Evolutionary conservation across 805 yeast species (phyloP).

Genomic region (Candida montana): DNA sequence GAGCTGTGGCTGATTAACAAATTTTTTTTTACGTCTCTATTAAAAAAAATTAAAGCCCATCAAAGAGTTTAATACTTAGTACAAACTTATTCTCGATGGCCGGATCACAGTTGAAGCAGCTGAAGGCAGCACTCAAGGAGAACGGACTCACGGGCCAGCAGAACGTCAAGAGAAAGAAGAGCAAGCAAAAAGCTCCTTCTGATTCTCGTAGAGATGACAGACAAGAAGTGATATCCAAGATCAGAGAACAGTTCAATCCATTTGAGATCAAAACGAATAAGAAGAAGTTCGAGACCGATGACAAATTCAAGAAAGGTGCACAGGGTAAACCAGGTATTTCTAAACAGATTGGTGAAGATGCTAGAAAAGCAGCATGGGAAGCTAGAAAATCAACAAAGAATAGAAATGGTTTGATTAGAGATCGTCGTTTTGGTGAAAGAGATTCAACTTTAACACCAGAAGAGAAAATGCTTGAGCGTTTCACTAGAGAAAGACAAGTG

Average conservation of each 20-base stretch:
- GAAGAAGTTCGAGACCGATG: constrained; percentile 52
- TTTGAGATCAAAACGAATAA: constrained; percentile 75
- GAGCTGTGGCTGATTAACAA: constrained; percentile 5
- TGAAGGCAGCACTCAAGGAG: constrained; percentile 69
- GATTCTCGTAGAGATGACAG: constrained; percentile 70
- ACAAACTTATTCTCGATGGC: no score
- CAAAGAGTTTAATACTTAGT: no score
- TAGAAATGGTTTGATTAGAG: constrained; percentile 72
- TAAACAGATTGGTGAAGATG: constrained; percentile 64
- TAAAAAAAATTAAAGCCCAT: no score
- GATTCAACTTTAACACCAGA: constrained; percentile 69
- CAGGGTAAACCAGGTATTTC: constrained; percentile 67
- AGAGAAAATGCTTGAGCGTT: constrained; percentile 93
- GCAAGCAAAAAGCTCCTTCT: constrained; percentile 46
- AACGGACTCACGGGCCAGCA: constrained; percentile 87
- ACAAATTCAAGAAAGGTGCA: constrained; percentile 38
- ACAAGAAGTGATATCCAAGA: constrained; percentile 46
- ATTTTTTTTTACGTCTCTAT: not conserved
- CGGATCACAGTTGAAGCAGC: constrained; percentile 81
- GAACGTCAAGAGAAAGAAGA: constrained; percentile 50
- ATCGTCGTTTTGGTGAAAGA: constrained; percentile 89
- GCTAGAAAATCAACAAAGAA: constrained; percentile 57
- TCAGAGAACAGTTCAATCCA: constrained; percentile 83
- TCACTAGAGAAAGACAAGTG: constrained; percentile 76
- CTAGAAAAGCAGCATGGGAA: constrained; percentile 57